These are phyloP conservation scores for Plasmodium gonderi DNA, from an alignment of 169 alveolate species.

Conservation along the genomic window DNA sequence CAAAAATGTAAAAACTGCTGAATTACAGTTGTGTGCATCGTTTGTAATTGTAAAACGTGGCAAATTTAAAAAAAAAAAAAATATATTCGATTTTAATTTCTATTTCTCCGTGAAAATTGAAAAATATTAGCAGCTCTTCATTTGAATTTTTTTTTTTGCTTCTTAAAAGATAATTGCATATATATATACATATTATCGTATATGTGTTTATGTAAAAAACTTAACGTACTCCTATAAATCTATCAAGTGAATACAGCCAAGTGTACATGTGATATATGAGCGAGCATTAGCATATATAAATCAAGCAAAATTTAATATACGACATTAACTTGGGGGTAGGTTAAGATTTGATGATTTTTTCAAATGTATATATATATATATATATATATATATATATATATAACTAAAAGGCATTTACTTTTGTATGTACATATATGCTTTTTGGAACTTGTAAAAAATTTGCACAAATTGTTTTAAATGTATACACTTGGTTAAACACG, in stretches of 20 bases:
- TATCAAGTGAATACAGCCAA: neutral
- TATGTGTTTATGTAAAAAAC: conserved; percentile 8
- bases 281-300: neutral
- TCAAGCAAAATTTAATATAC: neutral
- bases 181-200: neutral
- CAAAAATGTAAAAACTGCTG: conserved; percentile 31
- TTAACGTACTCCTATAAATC: conserved; percentile 7
- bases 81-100: conserved; percentile 1
- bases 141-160: neutral
- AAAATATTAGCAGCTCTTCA: neutral
- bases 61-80: neutral
- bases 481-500: neutral
- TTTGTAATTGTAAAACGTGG: conserved; percentile 6
- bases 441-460: neutral
- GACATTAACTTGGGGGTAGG: neutral
- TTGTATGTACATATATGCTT: neutral
- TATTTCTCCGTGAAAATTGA: conserved; percentile 8
- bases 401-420: neutral
- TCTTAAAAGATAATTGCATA: neutral
- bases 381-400: conserved; percentile 16
- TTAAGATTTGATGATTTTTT: neutral
- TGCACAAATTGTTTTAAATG: neutral
- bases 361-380: conserved; percentile 11
- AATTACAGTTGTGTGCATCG: conserved; percentile 50
- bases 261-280: neutral